A percentile compares a stretch with the other conserved stretches of the same genome.
phyloP scores from a whole-genome alignment of 345 rosid genomes.

The Aethionema arabicum region DNA sequence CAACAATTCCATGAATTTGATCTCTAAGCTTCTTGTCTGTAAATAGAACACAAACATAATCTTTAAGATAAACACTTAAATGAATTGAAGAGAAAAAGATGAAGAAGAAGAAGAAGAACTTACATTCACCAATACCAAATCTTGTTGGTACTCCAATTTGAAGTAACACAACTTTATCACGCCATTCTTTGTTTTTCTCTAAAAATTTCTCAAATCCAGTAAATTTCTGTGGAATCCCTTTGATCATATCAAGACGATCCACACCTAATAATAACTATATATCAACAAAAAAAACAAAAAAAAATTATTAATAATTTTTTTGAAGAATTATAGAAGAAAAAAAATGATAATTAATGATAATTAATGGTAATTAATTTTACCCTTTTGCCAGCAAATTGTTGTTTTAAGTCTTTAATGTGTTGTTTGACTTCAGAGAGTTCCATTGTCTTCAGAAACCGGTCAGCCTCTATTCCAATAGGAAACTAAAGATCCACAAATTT shows the following conservation, averaged over 20 bases:
- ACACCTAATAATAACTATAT: slow-evolving; percentile 89
- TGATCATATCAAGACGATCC: slow-evolving; percentile 95
- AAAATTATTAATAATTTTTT: background rate
- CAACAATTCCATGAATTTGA: slow-evolving; percentile 96
- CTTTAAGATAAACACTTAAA: background rate
- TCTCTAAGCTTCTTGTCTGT: slow-evolving; percentile 85
- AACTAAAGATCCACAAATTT: slow-evolving; percentile 47
- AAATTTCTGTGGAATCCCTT: slow-evolving; percentile 97
- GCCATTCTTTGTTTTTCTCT: slow-evolving; percentile 87
- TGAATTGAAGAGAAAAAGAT: slow-evolving; percentile 4
- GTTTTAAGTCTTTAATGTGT: slow-evolving; percentile 70
- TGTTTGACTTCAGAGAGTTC: slow-evolving; percentile 51
- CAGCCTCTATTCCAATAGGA: slow-evolving; percentile 96
- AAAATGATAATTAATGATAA: background rate
- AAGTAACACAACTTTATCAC: slow-evolving; percentile 86
- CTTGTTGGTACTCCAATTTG: slow-evolving; percentile 99
- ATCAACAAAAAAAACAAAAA: slow-evolving; percentile 25
- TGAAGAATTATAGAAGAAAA: slow-evolving; percentile 15
- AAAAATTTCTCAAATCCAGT: slow-evolving; percentile 96
- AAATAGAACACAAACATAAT: background rate
- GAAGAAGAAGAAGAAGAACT: slow-evolving; percentile 15
- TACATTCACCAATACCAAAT: slow-evolving; percentile 99
- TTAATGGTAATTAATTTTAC: slow-evolving; percentile 41
- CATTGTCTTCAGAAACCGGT: slow-evolving; percentile 73
- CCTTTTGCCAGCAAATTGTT: slow-evolving; percentile 85